A percentile compares a stretch with the other conserved stretches of the same genome.
Evolutionary conservation across 805 yeast genomes (phyloP).

Genomic region (Yarrowia sp.): DNA sequence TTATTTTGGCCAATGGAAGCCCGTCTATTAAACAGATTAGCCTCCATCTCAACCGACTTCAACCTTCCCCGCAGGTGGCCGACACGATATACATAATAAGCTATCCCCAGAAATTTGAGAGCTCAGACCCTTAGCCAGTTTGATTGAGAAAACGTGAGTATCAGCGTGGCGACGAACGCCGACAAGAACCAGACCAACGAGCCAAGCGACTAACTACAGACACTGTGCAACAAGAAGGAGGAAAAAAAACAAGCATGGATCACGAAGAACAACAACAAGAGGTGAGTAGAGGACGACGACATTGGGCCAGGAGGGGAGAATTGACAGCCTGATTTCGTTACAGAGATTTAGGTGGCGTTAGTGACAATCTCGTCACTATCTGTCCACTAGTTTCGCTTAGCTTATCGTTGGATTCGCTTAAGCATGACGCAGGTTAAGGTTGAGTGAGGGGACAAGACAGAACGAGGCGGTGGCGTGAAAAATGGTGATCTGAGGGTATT

Average conservation of each 20-base stretch:
- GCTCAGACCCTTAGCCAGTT: conserved; percentile 16
- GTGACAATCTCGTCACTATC: neutral
- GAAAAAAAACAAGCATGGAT: conserved; percentile 11
- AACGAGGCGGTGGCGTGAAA: neutral
- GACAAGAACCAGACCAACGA: neutral
- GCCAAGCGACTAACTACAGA: neutral
- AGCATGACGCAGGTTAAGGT: conserved; percentile 17
- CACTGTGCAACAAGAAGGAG: neutral
- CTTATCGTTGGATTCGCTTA: conserved; percentile 8
- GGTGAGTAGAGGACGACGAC: neutral
- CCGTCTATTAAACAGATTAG: conserved; percentile 1
- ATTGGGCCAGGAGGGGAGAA: neutral
- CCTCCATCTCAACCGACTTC: conserved; percentile 4
- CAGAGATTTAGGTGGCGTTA: neutral
- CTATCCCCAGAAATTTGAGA: conserved; percentile 5
- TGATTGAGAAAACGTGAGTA: conserved; percentile 2
- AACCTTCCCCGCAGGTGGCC: conserved; percentile 23
- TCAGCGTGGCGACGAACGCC: neutral
- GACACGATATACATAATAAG: conserved; percentile 19
- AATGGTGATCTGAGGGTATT: neutral
- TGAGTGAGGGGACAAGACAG: neutral
- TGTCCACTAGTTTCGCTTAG: neutral
- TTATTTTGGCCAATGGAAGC: conserved; percentile 22
- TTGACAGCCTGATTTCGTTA: too few species aligned
- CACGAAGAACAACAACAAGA: conserved; percentile 3